Percentiles rank a stretch among this genome's conserved stretches.
phyloP scores from a whole-genome alignment of 176 grass and related monocot genomes.

The Carex cristatella region DNA sequence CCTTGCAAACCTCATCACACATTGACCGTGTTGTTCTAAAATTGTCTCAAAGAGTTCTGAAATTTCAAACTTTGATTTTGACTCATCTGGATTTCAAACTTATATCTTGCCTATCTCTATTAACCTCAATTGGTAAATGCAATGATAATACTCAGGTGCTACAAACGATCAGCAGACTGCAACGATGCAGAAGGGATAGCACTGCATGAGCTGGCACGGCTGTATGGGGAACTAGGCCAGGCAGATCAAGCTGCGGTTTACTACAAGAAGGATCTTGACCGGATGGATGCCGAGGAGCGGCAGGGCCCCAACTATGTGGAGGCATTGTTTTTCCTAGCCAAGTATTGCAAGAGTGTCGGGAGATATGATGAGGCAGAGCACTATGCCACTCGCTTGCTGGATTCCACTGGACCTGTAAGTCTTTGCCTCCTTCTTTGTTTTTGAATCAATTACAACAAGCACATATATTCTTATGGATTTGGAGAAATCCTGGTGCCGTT shows the following conservation, averaged over 20 bases:
- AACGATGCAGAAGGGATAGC: constrained; percentile 94
- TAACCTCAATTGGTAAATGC: background rate
- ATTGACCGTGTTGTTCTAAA: background rate
- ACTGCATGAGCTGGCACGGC: constrained; percentile 68
- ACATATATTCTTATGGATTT: background rate
- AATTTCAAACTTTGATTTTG: background rate
- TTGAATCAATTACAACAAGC: constrained; percentile 11
- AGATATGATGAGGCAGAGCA: constrained; percentile 75
- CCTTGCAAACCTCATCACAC: background rate
- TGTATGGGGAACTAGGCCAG: constrained; percentile 61
- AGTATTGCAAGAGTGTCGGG: constrained; percentile 58
- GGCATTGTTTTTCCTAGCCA: constrained; percentile 88
- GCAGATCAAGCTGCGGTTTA: constrained; percentile 72
- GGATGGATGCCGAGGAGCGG: constrained; percentile 87
- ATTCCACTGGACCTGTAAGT: constrained; percentile 95
- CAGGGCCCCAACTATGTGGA: constrained; percentile 82
- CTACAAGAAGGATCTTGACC: constrained; percentile 92
- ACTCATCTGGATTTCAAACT: background rate
- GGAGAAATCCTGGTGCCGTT: background rate
- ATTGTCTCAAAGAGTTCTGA: background rate
- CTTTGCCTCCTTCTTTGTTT: background rate
- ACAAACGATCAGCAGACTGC: constrained; percentile 66
- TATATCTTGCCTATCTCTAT: background rate
- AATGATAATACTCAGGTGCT: constrained; percentile 40
- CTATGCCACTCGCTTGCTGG: constrained; percentile 85